A percentile compares a stretch with the other conserved stretches of the same genome.
These are phyloP conservation scores for Penicillium sp. DNA, from an alignment of 2,329 filamentous ascomycete species.

Conservation along the genomic window DNA sequence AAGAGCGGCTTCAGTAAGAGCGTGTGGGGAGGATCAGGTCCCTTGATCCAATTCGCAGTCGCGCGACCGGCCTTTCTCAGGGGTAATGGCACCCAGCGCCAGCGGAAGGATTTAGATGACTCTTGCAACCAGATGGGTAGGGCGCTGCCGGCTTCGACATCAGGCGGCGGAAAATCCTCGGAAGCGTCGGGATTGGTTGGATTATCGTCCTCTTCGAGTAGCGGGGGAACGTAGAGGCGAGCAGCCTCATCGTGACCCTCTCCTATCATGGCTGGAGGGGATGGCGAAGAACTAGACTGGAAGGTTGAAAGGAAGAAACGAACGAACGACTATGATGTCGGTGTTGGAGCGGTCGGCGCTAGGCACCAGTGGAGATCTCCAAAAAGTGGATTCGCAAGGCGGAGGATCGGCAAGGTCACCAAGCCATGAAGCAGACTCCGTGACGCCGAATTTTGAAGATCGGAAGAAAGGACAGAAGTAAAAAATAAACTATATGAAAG, in stretches of 20 bases:
- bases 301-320: conserved; percentile 8
- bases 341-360: conserved; percentile 23
- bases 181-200: conserved; percentile 40
- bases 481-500: neutral
- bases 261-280: conserved; percentile 33
- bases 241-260: conserved; percentile 38
- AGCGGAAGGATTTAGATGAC: conserved; percentile 52
- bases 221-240: conserved; percentile 39
- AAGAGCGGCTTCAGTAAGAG: conserved; percentile 53
- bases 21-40: conserved; percentile 51
- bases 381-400: conserved; percentile 20
- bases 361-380: conserved; percentile 27
- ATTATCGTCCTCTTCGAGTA: conserved; percentile 41
- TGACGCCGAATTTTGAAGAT: conserved; percentile 1
- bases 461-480: neutral
- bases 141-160: conserved; percentile 34
- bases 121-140: conserved; percentile 54
- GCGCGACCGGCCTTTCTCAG: conserved; percentile 50
- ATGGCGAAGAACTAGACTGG: neutral
- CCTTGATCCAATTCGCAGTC: conserved; percentile 51
- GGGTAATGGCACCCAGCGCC: conserved; percentile 53
- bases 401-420: conserved; percentile 23
- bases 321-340: conserved; percentile 25
- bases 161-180: conserved; percentile 36
- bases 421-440: conserved; percentile 1